Percentiles rank a stretch among this genome's conserved stretches.
phyloP scores from a whole-genome alignment of 2,329 filamentous ascomycete species.

The Ophiocordyceps robertsii region DNA sequence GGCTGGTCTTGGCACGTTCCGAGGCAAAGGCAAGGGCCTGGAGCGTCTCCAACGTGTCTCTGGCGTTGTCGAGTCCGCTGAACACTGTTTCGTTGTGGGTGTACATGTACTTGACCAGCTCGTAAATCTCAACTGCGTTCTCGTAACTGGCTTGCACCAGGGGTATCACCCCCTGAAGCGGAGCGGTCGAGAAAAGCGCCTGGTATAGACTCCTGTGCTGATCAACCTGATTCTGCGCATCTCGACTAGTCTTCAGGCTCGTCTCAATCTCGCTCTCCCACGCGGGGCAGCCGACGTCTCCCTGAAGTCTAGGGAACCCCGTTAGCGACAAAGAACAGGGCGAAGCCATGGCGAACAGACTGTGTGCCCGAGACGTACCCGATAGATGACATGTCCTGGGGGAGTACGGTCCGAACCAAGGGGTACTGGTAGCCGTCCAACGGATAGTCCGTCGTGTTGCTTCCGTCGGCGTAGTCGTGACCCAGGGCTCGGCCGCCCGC shows the following conservation, averaged over 20 bases:
- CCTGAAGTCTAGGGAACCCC: slow-evolving; percentile 18
- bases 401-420: slow-evolving; percentile 41
- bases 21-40: slow-evolving; percentile 51
- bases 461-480: slow-evolving; percentile 17
- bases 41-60: slow-evolving; percentile 29
- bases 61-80: slow-evolving; percentile 19
- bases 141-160: slow-evolving; percentile 23
- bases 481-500: slow-evolving; percentile 25
- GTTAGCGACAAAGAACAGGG: background rate
- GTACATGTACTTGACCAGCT: slow-evolving; percentile 41
- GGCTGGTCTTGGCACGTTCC: slow-evolving; percentile 42
- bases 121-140: slow-evolving; percentile 40
- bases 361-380: slow-evolving; percentile 21
- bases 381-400: slow-evolving; percentile 28
- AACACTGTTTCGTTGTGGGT: slow-evolving; percentile 33
- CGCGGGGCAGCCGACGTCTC: slow-evolving; percentile 21
- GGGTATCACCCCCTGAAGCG: slow-evolving; percentile 24
- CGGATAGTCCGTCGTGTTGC: slow-evolving; percentile 47
- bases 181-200: slow-evolving; percentile 21
- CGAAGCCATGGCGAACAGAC: no score
- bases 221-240: slow-evolving; percentile 12
- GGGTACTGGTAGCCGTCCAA: slow-evolving; percentile 73
- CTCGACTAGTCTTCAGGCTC: slow-evolving; percentile 11
- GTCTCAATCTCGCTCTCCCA: slow-evolving; percentile 19
- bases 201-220: slow-evolving; percentile 26